Base-by-base conservation (phyloP, 2,329 filamentous ascomycete species). In the Nothophaeocryptopus gaeumannii region DNA sequence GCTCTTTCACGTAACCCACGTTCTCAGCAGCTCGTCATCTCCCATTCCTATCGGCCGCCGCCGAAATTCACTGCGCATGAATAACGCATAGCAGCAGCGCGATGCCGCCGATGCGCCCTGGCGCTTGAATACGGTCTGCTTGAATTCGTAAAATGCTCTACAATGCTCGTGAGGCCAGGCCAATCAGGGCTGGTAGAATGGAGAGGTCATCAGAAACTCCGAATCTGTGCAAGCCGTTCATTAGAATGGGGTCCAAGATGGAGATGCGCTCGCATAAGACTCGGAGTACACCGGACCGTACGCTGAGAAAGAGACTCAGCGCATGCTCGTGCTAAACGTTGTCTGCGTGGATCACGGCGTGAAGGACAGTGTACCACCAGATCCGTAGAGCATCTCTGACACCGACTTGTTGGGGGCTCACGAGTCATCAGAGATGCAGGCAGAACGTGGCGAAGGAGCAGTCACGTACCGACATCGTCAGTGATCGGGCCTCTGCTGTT, bases 391-490 rank as follows among this genome's bases (percentile, higher is more conserved):
- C 61, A 63, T 63, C 26, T 58, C 50, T 43, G 55, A 44, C n/a
- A 63, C 38, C 16, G 59, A 59, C 10, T 54, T 51, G 44, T 45
- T 58, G 40, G 39, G 40, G 34, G 51, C 54, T 57, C 55, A 48
- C 29, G 39, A 30, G 36, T 41, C 36, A 55, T 59, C 52, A 57
- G 57, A 56, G 35, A 37, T 44, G 35, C 42, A 37, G 36, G 35
- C 33, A 26, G 13, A 46, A 4, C 7, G 14, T 36, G 40, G 44
- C 33, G 31, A 43, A 49, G 35, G 33, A 41, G 50, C 48, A 13
- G 20, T 15, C 37, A 60, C 62, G 45, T 55, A 64, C 62, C 62
- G 41, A 61, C 54, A 37, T 64, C 62, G 37, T 62, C 59, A 12
- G 46, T 57, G 10, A 55, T 29, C 31, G 51, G 55, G 14, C 55